phyloP scores from a whole-genome alignment of 108 stramenopile genomes.

The Cyclotella baltica region DNA sequence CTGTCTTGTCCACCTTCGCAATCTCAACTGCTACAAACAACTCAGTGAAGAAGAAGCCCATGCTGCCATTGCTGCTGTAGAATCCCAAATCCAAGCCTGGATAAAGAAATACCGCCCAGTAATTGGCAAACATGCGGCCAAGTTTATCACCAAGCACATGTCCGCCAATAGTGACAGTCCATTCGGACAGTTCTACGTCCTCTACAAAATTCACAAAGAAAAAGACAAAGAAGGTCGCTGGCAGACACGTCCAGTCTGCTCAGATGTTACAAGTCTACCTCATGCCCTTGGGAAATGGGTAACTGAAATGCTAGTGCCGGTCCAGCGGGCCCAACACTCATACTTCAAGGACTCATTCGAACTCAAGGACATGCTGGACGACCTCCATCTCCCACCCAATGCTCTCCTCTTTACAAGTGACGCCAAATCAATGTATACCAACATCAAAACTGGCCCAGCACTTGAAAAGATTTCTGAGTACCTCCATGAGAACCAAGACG shows the following conservation, averaged over 20 bases:
- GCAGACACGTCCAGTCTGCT: slow-evolving; percentile 13
- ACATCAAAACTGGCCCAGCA: slow-evolving; percentile 3
- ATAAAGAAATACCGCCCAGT: neutral
- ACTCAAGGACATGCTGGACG: neutral
- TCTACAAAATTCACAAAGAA: slow-evolving; percentile 23
- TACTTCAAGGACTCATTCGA: slow-evolving; percentile 23
- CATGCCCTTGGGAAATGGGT: slow-evolving; percentile 36
- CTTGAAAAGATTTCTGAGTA: neutral
- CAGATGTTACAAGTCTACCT: slow-evolving; percentile 8
- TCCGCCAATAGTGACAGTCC: neutral
- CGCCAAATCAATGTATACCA: slow-evolving; percentile 14
- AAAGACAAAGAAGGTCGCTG: neutral
- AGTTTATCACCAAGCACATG: neutral
- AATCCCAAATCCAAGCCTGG: neutral
- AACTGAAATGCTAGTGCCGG: neutral
- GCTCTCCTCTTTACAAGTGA: slow-evolving; percentile 20
- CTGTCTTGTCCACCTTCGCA: neutral
- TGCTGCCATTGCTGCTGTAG: neutral
- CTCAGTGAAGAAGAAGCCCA: neutral
- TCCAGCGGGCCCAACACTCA: neutral
- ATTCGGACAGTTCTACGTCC: slow-evolving; percentile 24
- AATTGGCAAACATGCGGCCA: neutral
- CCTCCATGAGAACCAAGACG: neutral
- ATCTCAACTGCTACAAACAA: neutral
- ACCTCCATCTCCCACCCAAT: slow-evolving; percentile 9